Evolutionary conservation across 176 grass and related monocot species (phyloP), one percentile per base, ranked within the genome.

Genomic region (Eleusine coracana): DNA sequence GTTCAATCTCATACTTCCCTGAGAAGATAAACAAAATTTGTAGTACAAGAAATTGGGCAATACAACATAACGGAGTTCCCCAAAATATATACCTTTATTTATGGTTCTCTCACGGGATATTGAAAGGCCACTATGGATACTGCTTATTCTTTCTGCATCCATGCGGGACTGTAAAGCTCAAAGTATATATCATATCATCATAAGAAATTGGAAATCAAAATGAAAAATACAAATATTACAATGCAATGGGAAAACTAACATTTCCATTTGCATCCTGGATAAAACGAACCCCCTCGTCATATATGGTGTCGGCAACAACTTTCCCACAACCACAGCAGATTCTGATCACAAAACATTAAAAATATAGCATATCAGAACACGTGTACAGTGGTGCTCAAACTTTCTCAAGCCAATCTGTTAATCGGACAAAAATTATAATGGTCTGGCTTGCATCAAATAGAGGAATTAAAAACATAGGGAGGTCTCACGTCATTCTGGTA

Each of bases 31-130:
- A 68, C 15, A 68, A 27, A 62, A 70, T 64, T 69, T 10, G 56
- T 45, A 73, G 21, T 25, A 55, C 4, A 51, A 15, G 11, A 31
- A 74, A 27, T 38, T 39, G 76, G 3, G 12, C 23, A 59, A 13
- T 42, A 71, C 45, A 83, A 48, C 11, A 70, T 77, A 84, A 51
- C 6, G 41, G 41, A 70, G 27, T 63, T 40, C 36, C 0, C 5
- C 31, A 46, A 82, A 45, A 76, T 49, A 29, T 28, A 58, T 78
- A 85, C 94, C 94, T 86, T 88, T 94, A 1, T 27, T 44, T 70
- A 93, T 68, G 50, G 95, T 97, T 89, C 88, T 97, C 72, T 93
- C 88, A 84, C 73, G 92, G 21, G 95, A 95, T 41, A 85, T 59
- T 6, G 95, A 93, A 88, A 81, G 89, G 7, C 79, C 86, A 31